Evolutionary conservation across 257 asterid species (phyloP), one percentile per base, ranked within the genome.

Genomic region (Henckelia pumila): DNA sequence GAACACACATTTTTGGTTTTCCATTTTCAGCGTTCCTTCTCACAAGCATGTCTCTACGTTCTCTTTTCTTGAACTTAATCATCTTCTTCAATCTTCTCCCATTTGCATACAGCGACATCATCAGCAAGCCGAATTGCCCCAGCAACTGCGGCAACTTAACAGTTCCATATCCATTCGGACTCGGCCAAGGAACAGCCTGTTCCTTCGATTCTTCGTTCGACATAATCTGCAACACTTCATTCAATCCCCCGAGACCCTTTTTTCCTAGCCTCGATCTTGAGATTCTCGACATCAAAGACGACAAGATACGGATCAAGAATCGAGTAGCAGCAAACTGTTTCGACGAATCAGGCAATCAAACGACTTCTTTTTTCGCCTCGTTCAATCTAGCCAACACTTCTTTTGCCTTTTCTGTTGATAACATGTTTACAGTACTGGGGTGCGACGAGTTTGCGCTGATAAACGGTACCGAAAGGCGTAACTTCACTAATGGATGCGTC

Each of bases 401-500:
- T 4, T 82, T 55, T 4, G 35, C 84, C 10, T 72, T 76, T 26
- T 83, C 91, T 0, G 76, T 70, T 8, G 30, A 14, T 1, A 87
- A 87, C 71, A 71, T 29, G 68, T 62, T 82, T 32, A 84, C 77
- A 0, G 71, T 77, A 1, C 29, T 86, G 0, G 94, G 96, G 0
- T 88, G 96, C 28, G 89, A 82, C 6, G 90, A 88, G 3, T 0
- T 70, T 5, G 80, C 69, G 0, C 0, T 79, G 0, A 67, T 79
- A 0, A 0, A 0, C 0, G 82, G 71, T 14, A 2, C 53, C 0
- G 64, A 7, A 0, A 78, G 78, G 5, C 47, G 60, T 5, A 60
- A 71, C 17, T 84, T 73, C 52, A 67, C 52, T 4, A 72, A 67
- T 0, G 84, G 85, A 1, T 83, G 91, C n/a, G 4, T 73, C 0